Evolutionary conservation across 768 basidiomycete genomes (phyloP), one percentile per base, ranked within the genome.

Genomic region (Leccinum boreale): DNA sequence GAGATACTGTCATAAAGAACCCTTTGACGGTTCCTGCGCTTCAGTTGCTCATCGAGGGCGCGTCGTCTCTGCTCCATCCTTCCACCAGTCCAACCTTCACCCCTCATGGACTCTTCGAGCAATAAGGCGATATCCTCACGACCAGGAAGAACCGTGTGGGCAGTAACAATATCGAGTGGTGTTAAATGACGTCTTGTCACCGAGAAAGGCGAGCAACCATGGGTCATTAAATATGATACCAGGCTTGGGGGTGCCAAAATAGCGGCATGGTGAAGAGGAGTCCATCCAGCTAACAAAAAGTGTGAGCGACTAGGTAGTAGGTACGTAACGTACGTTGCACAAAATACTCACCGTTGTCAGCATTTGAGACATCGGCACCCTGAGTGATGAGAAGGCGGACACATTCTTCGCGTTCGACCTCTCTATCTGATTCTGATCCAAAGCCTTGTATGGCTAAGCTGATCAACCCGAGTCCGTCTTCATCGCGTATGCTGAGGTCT

Each of bases 341-440:
- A 4, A 46, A 44, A 28, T 24, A 71, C 81, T 45, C 62, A 89
- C 90, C 81, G 64, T 86, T 78, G 71, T 93, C 91, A 45, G 82
- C 75, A 36, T 64, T 58, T 49, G 74, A 73, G 45, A 89, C 73
- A 67, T 90, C 82, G 23, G 89, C 87, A 45, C 93, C 92, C 70
- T 90, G 90, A 48, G 84, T 79, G 12, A 92, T 84, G 44, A 96
- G 78, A 48, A 91, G 74, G 56, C 93, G 79, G 7, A 94, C 88
- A 63, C 89, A 91, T 71, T 97, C 94, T 73, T 97, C 94, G 62
- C 91, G 81, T 66, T 98, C 95, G 46, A 95, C 82, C 57, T 93
- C 89, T 56, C 89, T 82, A 61, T 93, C 92, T 19, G 83, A 82
- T 54, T 92, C 90, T 26, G 85, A 83, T 39, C 90, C 88, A 68